Percentiles rank a stretch among this genome's conserved stretches.
Conservation (phyloP, 2,329 filamentous ascomycete species). For the Talaromyces sp. region DNA sequence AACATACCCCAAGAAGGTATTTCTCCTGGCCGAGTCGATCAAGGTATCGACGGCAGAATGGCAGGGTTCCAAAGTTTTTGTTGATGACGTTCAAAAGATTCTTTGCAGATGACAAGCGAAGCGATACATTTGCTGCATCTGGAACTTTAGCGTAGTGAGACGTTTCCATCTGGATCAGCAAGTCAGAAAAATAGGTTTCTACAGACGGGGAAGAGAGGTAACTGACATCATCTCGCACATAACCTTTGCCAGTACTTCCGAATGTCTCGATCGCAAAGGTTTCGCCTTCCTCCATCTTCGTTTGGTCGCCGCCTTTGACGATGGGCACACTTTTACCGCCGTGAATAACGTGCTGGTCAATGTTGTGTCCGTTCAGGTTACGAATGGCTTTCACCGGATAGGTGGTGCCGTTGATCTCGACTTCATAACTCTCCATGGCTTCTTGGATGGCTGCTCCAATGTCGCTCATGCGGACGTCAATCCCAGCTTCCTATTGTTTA, state of each 20-base stretch:
- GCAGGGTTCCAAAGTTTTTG: conserved; percentile 92
- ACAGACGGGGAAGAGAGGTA: background rate
- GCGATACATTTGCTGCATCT: conserved; percentile 68
- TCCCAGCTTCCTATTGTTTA: conserved; percentile 68
- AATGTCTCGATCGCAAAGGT: conserved; percentile 96
- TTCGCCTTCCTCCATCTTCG: conserved; percentile 97
- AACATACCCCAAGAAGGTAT: conserved; percentile 75
- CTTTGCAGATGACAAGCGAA: conserved; percentile 77
- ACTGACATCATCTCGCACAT: conserved; percentile 75
- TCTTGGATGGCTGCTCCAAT: conserved; percentile 82
- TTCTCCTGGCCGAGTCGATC: conserved; percentile 93
- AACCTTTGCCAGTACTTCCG: conserved; percentile 84
- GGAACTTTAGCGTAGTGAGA: conserved; percentile 78
- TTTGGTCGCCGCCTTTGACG: conserved; percentile 78
- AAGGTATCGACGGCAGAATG: conserved; percentile 84
- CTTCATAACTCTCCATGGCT: conserved; percentile 88
- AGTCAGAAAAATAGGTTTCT: conserved; percentile 3
- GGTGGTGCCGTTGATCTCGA: conserved; percentile 72
- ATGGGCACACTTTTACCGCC: conserved; percentile 89
- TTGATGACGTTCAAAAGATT: conserved; percentile 81
- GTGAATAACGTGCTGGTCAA: conserved; percentile 83
- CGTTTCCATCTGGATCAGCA: conserved; percentile 57
- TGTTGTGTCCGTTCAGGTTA: conserved; percentile 85
- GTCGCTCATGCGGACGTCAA: conserved; percentile 82
- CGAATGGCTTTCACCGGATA: conserved; percentile 79